Evolutionary conservation across 1,284 basidiomycete species (phyloP), one percentile per base, ranked within the genome.

Genomic region (Mrakiaceae sp.): DNA sequence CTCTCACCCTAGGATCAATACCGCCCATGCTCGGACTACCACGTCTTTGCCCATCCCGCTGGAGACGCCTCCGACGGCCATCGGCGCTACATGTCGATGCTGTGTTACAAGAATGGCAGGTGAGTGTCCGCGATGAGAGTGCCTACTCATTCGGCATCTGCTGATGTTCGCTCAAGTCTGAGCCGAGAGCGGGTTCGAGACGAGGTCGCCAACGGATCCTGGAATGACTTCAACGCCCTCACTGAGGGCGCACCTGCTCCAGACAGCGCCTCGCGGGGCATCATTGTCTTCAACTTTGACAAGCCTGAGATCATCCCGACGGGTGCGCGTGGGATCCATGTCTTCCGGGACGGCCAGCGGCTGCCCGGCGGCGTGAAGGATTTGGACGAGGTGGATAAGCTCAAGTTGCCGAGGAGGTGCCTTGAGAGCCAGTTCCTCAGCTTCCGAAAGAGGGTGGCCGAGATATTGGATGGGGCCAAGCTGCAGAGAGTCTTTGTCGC

Each of bases 221-320:
- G 91, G 91, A 76, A 79, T 57, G 76, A 74, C 44, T 94, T 89
- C 79, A 89, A 92, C 73, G 74, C 81, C 57, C 79, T 84, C 12
- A 81, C 90, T 11, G 81, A 81, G 70, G 75, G 75, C 62, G 80
- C 80, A 12, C 79, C 82, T 39, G 78, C 81, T 0, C 86, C 73
- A 0, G 73, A 72, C 67, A 27, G 27, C 27, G 27, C 27, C 27
- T 74, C 73, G 71, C 74, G 72, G 3, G 67, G 74, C 5, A 73
- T 74, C 0, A 76, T 83, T 65, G 85, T 84, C 5, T 82, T 86
- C 69, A 88, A 87, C 76, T 90, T 87, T 77, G 83, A 85, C 3
- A 79, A 88, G n/a, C 84, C 84, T 14, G 88, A 92, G 75, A 92
- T 92, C 74, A 90, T 91, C 67, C 87, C 88, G 3, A 82, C 85